phyloP scores from a whole-genome alignment of 164 flowering plant genomes.

The Stephania cephalantha region DNA sequence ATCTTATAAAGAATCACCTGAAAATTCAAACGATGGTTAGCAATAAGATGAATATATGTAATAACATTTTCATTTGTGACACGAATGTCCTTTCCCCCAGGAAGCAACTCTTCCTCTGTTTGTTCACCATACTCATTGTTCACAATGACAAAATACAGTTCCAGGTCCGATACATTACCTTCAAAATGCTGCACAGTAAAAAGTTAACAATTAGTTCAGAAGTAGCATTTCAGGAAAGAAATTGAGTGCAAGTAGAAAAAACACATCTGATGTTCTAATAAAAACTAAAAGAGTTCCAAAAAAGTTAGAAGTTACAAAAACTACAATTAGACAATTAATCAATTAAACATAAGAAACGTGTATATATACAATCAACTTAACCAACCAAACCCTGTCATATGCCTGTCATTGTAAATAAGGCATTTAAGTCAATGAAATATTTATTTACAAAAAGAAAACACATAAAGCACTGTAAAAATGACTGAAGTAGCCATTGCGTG shows the following conservation, averaged over 20 bases:
- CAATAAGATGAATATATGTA: slow-evolving; percentile 75
- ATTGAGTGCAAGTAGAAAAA: not conserved
- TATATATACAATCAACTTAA: not conserved
- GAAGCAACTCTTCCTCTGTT: slow-evolving; percentile 81
- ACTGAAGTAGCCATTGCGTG: too few species aligned
- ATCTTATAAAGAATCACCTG: slow-evolving; percentile 41
- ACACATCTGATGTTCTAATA: not conserved
- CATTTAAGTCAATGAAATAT: not conserved
- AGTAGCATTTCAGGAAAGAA: not conserved
- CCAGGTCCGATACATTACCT: slow-evolving; percentile 76
- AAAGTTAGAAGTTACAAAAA: too few species aligned
- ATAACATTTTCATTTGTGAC: slow-evolving; percentile 93
- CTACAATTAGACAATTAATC: not conserved
- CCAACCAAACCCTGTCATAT: not conserved
- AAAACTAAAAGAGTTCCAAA: not conserved
- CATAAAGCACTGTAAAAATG: not conserved
- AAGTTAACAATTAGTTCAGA: not conserved
- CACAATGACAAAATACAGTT: slow-evolving; percentile 84
- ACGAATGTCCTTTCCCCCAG: slow-evolving; percentile 71
- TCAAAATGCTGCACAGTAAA: slow-evolving; percentile 54
- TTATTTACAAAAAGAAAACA: not conserved
- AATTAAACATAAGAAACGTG: not conserved
- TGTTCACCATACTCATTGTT: slow-evolving; percentile 98
- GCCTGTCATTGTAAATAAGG: not conserved
- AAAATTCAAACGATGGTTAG: slow-evolving; percentile 80